Base-by-base conservation (phyloP, 345 rosid genomes). In the Populus simonii region DNA sequence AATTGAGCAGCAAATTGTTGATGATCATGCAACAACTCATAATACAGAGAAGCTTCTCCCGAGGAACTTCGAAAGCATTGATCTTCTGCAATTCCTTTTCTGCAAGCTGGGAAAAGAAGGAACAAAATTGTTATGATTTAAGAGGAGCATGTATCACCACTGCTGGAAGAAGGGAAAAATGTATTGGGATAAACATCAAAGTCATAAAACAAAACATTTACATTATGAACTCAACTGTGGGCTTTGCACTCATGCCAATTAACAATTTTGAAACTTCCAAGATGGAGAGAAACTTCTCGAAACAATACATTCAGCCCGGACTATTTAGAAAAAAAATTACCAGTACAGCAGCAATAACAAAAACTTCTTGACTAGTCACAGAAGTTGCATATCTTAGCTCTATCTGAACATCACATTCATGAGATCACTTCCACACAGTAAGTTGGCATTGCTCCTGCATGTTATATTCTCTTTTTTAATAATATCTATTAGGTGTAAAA, bases 21-120 rank as follows among this genome's bases (percentile, higher is more conserved):
- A 88, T 89, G 76, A 89, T 79, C 78, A 80, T 85, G 77, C 93
- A 89, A 78, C 93, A 89, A 74, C 79, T 91, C 82, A 84, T 83
- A 49, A 89, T 76, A 80, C 91, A 89, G 13, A 79, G 81, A 71
- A 86, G 86, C 89, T 89, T 88, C 68, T 89, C 87, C 6, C 81
- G 84, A 68, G 92, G 90, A 79, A 87, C 76, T 78, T 78, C 73
- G 43, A 79, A 83, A 55, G 86, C 87, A 73, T 87, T 90, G 49
- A 88, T 83, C 76, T 81, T 83, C 79, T 76, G 86, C 72, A 88
- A 61, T 75, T 88, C 83, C 73, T 85, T 86, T 80, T 87, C 90
- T 70, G 92, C 94, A 86, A 89, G 89, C 91, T 89, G 86, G 79
- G 59, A 7, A 33, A 33, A 33, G 35, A 33, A 33, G 35, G 35